These are phyloP conservation scores for Kodamaea restingae DNA, from an alignment of 805 yeast genomes.

Conservation along the genomic window DNA sequence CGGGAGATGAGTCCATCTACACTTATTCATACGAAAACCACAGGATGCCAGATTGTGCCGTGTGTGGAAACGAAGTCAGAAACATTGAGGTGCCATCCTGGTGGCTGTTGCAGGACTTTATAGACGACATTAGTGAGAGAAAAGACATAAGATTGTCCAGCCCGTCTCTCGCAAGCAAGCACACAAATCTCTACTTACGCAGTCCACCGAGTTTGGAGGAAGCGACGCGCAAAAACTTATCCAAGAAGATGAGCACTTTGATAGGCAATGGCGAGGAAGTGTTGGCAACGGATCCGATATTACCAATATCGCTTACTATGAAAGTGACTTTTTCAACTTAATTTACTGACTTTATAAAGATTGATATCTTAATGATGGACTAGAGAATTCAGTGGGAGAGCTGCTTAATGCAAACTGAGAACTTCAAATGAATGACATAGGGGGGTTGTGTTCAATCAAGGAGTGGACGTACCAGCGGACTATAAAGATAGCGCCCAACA, in stretches of 20 bases:
- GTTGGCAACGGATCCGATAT: slow-evolving; percentile 47
- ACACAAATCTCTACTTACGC: slow-evolving; percentile 41
- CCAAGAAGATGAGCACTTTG: slow-evolving; percentile 29
- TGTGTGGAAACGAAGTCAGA: slow-evolving; percentile 56
- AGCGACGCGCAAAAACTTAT: slow-evolving; percentile 43
- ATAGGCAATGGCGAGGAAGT: slow-evolving; percentile 46
- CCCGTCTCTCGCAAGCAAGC: slow-evolving; percentile 46
- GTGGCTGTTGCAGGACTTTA: slow-evolving; percentile 35
- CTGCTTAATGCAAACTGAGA: too few species aligned
- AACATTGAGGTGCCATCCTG: slow-evolving; percentile 21
- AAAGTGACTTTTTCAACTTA: slow-evolving; percentile 2
- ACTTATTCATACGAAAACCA: slow-evolving; percentile 68
- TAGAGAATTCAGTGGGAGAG: too few species aligned
- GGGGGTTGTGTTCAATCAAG: too few species aligned
- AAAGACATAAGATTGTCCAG: slow-evolving; percentile 30
- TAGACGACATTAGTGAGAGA: slow-evolving; percentile 34
- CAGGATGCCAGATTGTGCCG: slow-evolving; percentile 61
- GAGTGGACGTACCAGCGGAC: too few species aligned
- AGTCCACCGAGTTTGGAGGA: slow-evolving; percentile 46
- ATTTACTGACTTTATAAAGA: too few species aligned
- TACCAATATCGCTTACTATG: slow-evolving; percentile 41
- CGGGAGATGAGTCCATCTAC: slow-evolving; percentile 77
- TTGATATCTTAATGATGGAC: too few species aligned
- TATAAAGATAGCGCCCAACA: too few species aligned
- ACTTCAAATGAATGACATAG: too few species aligned